A percentile compares a stretch with the other conserved stretches of the same genome.
Evolutionary conservation across 108 stramenopile genomes (phyloP).

Genomic region (Schizochytrium sp.): DNA sequence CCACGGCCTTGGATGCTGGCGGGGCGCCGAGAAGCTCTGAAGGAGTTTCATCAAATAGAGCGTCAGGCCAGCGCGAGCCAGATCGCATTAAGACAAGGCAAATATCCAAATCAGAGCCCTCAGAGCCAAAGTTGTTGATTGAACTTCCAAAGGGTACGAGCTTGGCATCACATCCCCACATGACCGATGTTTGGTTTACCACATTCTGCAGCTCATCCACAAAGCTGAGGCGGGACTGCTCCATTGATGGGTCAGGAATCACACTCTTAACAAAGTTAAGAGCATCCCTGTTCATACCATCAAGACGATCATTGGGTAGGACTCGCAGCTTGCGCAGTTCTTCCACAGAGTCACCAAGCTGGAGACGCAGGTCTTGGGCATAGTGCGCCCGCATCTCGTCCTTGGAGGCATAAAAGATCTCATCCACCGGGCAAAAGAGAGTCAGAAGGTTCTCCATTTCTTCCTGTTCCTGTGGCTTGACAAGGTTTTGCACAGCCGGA

Average conservation of each 20-base stretch:
- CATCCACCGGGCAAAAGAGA: constrained; percentile 44
- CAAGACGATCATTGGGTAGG: not conserved
- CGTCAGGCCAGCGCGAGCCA: constrained; percentile 25
- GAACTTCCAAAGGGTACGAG: constrained; percentile 72
- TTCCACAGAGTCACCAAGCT: not conserved
- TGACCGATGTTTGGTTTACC: not conserved
- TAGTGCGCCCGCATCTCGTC: not conserved
- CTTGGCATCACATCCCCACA: constrained; percentile 54
- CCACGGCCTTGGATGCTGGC: not conserved
- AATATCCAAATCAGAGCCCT: constrained; percentile 75
- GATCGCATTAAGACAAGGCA: constrained; percentile 61
- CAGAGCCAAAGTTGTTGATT: constrained; percentile 73
- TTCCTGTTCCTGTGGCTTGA: not conserved
- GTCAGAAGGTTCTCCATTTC: not conserved
- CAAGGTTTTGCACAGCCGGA: not conserved
- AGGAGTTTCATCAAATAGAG: constrained; percentile 7
- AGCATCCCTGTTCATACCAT: not conserved
- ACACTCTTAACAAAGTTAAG: not conserved
- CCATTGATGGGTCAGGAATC: constrained; percentile 35
- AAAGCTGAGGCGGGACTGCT: not conserved
- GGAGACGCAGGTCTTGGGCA: not conserved
- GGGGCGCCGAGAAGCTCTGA: not conserved
- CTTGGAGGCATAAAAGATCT: constrained; percentile 30
- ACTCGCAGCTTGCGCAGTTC: not conserved
- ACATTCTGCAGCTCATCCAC: constrained; percentile 36